A percentile compares a stretch with the other conserved stretches of the same genome.
Evolutionary conservation across 2,329 filamentous ascomycete species (phyloP).

Genomic region (Amphichorda felina): DNA sequence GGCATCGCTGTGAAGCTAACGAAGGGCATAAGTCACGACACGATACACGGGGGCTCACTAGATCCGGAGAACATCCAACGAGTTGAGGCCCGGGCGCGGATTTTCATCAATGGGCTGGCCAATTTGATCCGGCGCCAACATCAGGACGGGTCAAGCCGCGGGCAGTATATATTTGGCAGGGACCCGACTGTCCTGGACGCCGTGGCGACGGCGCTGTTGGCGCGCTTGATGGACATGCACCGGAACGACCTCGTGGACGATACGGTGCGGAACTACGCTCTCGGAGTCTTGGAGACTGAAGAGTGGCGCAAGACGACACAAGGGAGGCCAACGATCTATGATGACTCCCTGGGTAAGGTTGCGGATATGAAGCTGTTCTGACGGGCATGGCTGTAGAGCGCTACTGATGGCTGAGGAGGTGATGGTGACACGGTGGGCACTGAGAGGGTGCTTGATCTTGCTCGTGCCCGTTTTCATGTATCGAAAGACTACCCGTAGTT

Average conservation of each 20-base stretch:
- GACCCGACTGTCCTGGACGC: conserved; percentile 17
- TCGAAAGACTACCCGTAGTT: no score
- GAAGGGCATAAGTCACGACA: conserved; percentile 11
- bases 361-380: no score
- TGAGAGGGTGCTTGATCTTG: no score
- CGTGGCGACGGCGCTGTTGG: conserved; percentile 10
- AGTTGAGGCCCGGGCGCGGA: conserved; percentile 10
- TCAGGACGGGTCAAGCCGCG: conserved; percentile 2
- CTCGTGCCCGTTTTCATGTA: no score
- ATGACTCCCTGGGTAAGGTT: no score
- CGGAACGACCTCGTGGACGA: conserved; percentile 11
- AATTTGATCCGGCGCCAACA: conserved; percentile 6
- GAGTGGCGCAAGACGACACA: conserved; percentile 14
- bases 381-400: no score
- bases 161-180: conserved; percentile 14
- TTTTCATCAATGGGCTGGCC: conserved; percentile 11
- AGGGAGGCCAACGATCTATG: conserved; percentile 11
- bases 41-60: conserved; percentile 9
- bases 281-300: conserved; percentile 9
- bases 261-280: conserved; percentile 9
- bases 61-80: conserved; percentile 12
- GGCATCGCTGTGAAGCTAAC: not conserved
- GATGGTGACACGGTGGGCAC: no score
- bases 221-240: conserved; percentile 12
- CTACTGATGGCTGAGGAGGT: no score